Evolutionary conservation across 2,329 filamentous ascomycete species (phyloP), one percentile per base, ranked within the genome.

Genomic region (Cordyceps farinosa): DNA sequence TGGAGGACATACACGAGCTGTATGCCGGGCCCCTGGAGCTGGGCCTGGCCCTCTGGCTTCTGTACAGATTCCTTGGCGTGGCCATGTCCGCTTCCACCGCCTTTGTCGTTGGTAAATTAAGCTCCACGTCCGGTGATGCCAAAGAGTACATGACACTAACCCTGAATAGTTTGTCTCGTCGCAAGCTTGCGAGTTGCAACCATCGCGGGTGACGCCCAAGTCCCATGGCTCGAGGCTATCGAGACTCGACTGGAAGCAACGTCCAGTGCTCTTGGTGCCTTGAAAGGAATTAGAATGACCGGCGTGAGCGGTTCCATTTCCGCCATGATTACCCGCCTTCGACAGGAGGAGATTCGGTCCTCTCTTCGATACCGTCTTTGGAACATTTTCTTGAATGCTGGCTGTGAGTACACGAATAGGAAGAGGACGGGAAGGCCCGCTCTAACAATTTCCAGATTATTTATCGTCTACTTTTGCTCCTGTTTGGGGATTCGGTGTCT

Each of bases 201-300:
- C 34, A 64, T 66, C 2, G 65, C 66, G 10, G 64, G 69, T 13
- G 59, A 71, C 51, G 63, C 68, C 13, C 66, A 72, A 63, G 67
- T 59, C 7, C 62, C 69, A 2, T 72, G 69, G 70, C 67, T 69
- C 1, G 70, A 71, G 27, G 69, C 69, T 1, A 71, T 72, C 32
- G 68, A 72, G 36, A 65, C 65, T n/a, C 68, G 70, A 0, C 54
- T 72, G 13, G 66, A 66, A 4, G 67, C 67, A 17, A 72, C 70
- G 0, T 58, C 70, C 0, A 68, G 68, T 40, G 64, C 67, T 2
- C 61, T 72, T 6, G 64, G 66, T 7, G 63, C 64, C 2, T 78
- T 80, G 70, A 80, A 79, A 62, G 72, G 73, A 11, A 70, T 80
- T 55, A 79, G 78, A 64, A 77, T 80, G 73, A 74, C 74, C 61